Evolutionary conservation across 1,139 yeast species (phyloP).

Genomic region (Yamadazyma sp.): DNA sequence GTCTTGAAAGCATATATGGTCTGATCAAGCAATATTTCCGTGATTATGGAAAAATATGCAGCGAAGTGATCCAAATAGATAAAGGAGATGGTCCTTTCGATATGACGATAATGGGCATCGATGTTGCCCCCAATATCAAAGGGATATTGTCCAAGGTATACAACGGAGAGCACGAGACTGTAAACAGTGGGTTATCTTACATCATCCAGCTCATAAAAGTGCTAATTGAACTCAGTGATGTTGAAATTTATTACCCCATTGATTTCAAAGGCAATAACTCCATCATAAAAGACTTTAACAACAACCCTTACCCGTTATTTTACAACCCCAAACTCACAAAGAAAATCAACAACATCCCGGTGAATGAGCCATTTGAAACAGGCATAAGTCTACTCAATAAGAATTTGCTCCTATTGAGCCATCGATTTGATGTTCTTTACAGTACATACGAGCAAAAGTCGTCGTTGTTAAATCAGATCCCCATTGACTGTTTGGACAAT

Average conservation of each 20-base stretch:
- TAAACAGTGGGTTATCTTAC: constrained; percentile 35
- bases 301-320: constrained; percentile 21
- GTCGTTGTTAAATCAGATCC: constrained; percentile 23
- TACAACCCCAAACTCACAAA: constrained; percentile 27
- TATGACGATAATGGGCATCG: constrained; percentile 36
- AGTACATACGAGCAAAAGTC: constrained; percentile 4
- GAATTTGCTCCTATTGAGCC: constrained; percentile 29
- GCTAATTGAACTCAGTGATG: constrained; percentile 27
- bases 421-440: constrained; percentile 21
- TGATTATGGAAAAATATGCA: constrained; percentile 19
- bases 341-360: constrained; percentile 15
- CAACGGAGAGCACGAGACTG: constrained; percentile 18
- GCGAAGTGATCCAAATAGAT: constrained; percentile 29
- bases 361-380: constrained; percentile 33
- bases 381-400: constrained; percentile 35
- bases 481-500: constrained; percentile 42
- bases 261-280: constrained; percentile 23
- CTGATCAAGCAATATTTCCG: constrained; percentile 21
- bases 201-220: constrained; percentile 27
- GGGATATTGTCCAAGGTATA: constrained; percentile 34
- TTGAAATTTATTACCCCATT: constrained; percentile 31
- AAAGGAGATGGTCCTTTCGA: constrained; percentile 22
- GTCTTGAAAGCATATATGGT: constrained; percentile 22
- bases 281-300: constrained; percentile 27
- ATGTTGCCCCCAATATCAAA: constrained; percentile 34